Conservation (phyloP, 2,329 filamentous ascomycete species). For the Neurospora sp. region DNA sequence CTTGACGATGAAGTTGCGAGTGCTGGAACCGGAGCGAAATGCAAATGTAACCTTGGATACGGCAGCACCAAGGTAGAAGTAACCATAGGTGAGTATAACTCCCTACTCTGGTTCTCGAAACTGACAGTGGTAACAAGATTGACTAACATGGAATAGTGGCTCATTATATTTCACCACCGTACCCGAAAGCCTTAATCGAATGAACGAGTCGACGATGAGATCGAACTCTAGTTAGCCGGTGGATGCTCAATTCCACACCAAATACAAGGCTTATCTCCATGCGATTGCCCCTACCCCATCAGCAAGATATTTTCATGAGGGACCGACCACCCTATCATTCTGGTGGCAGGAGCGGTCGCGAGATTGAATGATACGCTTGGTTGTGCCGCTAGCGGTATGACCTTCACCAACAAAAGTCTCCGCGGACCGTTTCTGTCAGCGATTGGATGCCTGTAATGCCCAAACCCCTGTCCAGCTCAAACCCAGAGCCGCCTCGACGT, state of each 20-base stretch:
- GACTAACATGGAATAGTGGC: not conserved
- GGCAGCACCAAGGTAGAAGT: not conserved
- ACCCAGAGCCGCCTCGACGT: constrained; percentile 14
- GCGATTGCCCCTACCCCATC: not conserved
- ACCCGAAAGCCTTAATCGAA: not conserved
- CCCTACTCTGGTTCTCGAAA: not conserved
- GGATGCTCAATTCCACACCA: constrained; percentile 1
- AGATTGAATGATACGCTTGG: constrained; percentile 8
- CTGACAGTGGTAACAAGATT: not conserved
- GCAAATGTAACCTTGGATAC: not conserved
- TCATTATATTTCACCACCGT: not conserved
- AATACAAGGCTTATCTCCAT: not conserved
- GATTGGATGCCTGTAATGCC: constrained; percentile 10
- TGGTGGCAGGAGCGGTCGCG: not conserved
- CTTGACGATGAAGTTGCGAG: not conserved
- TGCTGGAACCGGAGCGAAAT: not conserved
- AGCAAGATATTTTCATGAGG: not conserved
- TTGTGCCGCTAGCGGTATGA: constrained; percentile 7
- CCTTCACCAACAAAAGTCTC: constrained; percentile 8
- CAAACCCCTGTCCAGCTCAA: constrained; percentile 18
- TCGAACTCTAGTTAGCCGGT: not conserved
- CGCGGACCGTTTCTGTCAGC: constrained; percentile 6
- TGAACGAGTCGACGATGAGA: not conserved
- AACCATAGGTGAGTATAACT: not conserved
- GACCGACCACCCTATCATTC: constrained; percentile 2